Evolutionary conservation across 345 rosid species (phyloP), one percentile per base, ranked within the genome.

Genomic region (Gossypioides kirkii): DNA sequence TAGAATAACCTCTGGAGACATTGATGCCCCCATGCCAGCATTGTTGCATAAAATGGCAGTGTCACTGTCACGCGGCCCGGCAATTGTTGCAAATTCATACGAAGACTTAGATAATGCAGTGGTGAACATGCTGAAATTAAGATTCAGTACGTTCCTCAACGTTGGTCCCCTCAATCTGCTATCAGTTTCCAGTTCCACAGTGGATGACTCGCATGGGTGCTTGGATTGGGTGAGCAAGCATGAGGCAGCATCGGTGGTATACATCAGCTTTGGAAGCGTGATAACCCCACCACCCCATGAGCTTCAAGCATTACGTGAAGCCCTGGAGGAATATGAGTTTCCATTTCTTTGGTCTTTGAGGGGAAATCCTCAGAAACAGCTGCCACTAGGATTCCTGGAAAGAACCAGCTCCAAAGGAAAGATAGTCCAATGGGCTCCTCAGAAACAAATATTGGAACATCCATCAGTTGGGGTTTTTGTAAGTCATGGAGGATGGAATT

Each of bases 361-460:
- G 38, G 38, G 38, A 32, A 32, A 5, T 1, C 7, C 38, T 32
- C 7, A 32, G 26, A 65, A 76, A 10, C 32, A 63, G 2, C 52
- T 86, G 41, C 88, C 86, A 0, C 32, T 38, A 17, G 84, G 80
- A 25, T 82, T 89, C 72, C 1, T 61, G 11, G 81, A 75, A 43
- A 79, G 83, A 78, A 81, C 81, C 0, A 79, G 59, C 13, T 53
- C 52, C 2, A 66, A 26, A 70, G 82, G 90, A 36, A 80, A 77
- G 68, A 49, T 90, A 10, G 86, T 89, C 46, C 77, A 88, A 10
- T 82, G 93, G 93, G 79, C 87, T 8, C 93, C 95, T 2, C 97
- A 91, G 62, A 2, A 17, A 0, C 20, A 82, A 42, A 76, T 90
- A 12, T 71, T 90, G 50, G 69, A 23, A 12, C 86, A 92, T 77